Conservation (phyloP, 805 yeast species). For the Candida anglica region DNA sequence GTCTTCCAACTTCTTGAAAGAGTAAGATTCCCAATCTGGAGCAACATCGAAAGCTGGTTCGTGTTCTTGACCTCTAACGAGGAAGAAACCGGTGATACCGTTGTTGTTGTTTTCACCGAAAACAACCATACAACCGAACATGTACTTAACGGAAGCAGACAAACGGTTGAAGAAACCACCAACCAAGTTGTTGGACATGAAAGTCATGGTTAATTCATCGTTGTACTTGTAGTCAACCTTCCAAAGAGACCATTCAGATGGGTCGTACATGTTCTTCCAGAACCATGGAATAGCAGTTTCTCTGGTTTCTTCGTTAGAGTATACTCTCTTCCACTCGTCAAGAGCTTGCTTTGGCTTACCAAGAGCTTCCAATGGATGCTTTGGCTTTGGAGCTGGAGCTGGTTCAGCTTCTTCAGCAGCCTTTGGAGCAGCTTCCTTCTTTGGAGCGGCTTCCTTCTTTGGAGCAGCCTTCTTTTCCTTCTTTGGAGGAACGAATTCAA, state of each 20-base stretch:
- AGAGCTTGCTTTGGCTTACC: constrained; percentile 67
- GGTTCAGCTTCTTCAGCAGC: constrained; percentile 31
- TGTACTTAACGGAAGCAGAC: constrained; percentile 83
- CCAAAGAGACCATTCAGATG: constrained; percentile 92
- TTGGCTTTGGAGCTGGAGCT: constrained; percentile 67
- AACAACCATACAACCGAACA: constrained; percentile 91
- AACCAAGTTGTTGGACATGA: constrained; percentile 96
- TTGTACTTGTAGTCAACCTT: constrained; percentile 95
- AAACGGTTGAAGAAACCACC: constrained; percentile 98
- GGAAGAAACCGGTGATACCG: constrained; percentile 93
- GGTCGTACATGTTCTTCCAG: constrained; percentile 88
- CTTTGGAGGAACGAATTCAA: constrained; percentile 66
- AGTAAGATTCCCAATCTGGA: constrained; percentile 98
- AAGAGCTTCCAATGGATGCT: constrained; percentile 86
- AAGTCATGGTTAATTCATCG: constrained; percentile 93
- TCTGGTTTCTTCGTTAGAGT: constrained; percentile 97
- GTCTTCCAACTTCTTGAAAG: constrained; percentile 77
- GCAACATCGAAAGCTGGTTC: constrained; percentile 96
- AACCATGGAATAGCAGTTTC: constrained; percentile 93
- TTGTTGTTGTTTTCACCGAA: constrained; percentile 98
- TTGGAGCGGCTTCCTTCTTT: constrained; percentile 39
- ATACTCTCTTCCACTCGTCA: constrained; percentile 94
- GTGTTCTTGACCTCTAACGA: constrained; percentile 91
- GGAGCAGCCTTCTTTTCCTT: constrained; percentile 70
- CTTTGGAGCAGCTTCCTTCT: constrained; percentile 27